Percentiles rank a stretch among this genome's conserved stretches.
These are phyloP conservation scores for Plectosphaerella sp. DNA, from an alignment of 2,329 filamentous ascomycete species.

Conservation along the genomic window DNA sequence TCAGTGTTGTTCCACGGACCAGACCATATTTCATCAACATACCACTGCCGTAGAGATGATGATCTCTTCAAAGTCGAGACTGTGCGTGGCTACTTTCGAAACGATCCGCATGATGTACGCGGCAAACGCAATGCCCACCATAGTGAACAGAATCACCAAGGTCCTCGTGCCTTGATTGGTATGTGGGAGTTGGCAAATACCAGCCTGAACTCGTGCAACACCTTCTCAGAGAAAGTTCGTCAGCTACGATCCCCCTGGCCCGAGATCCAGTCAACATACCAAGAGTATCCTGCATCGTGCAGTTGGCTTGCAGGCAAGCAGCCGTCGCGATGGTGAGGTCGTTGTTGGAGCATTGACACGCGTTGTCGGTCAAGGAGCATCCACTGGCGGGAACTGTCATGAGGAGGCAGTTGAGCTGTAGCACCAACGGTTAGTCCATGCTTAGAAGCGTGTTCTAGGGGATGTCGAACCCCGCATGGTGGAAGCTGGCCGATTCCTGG, in stretches of 20 bases:
- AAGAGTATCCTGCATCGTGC: slow-evolving; percentile 12
- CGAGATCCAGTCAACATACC: background rate
- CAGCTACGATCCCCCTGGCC: background rate
- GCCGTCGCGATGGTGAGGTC: slow-evolving; percentile 4
- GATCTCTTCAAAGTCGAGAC: background rate
- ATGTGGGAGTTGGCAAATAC: slow-evolving; percentile 8
- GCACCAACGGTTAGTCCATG: background rate
- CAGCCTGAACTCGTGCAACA: slow-evolving; percentile 8
- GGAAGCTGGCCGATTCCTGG: background rate
- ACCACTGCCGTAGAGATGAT: background rate
- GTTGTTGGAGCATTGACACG: slow-evolving; percentile 7
- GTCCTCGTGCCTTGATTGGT: slow-evolving; percentile 4
- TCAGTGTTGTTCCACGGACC: background rate
- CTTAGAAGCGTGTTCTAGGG: background rate
- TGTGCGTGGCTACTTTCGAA: background rate
- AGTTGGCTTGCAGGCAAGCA: slow-evolving; percentile 8
- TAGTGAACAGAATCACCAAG: slow-evolving; percentile 3
- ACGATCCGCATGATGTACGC: background rate
- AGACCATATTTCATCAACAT: background rate
- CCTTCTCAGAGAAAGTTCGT: slow-evolving; percentile 1
- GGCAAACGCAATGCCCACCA: background rate
- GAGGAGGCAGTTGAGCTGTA: background rate
- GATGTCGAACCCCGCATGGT: background rate
- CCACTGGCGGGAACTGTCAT: slow-evolving; percentile 1
- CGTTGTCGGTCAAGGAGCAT: slow-evolving; percentile 10